These are phyloP conservation scores for Heimioporus retisporus DNA, from an alignment of 1,284 basidiomycete genomes.

Conservation along the genomic window DNA sequence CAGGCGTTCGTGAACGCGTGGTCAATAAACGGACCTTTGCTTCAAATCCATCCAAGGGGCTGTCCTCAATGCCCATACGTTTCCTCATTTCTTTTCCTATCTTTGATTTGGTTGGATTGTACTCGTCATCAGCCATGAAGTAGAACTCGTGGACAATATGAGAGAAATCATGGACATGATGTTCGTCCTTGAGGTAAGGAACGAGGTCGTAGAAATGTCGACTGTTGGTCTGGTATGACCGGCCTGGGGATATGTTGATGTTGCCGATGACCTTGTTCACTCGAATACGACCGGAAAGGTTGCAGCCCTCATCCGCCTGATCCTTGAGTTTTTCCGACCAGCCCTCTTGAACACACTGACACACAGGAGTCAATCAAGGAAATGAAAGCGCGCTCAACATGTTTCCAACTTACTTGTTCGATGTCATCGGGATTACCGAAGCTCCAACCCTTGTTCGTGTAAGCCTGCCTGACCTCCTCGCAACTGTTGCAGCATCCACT, in stretches of 20 bases:
- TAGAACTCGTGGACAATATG: slow-evolving; percentile 88
- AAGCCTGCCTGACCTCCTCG: slow-evolving; percentile 94
- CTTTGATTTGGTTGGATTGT: slow-evolving; percentile 71
- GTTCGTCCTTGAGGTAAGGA: slow-evolving; percentile 92
- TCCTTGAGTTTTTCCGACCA: slow-evolving; percentile 96
- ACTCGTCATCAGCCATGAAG: slow-evolving; percentile 89
- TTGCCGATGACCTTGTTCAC: slow-evolving; percentile 99
- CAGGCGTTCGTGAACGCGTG: slow-evolving; percentile 9
- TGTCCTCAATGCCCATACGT: slow-evolving; percentile 77
- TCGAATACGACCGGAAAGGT: slow-evolving; percentile 89
- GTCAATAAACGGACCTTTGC: slow-evolving; percentile 61
- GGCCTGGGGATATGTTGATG: slow-evolving; percentile 90
- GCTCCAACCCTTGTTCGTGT: slow-evolving; percentile 95
- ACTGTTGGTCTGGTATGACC: slow-evolving; percentile 91
- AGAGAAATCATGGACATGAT: slow-evolving; percentile 93
- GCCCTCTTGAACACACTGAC: slow-evolving; percentile 91
- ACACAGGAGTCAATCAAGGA: background rate
- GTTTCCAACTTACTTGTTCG: slow-evolving; percentile 81
- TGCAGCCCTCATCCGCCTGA: slow-evolving; percentile 96
- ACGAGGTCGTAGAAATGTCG: slow-evolving; percentile 94
- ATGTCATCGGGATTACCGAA: slow-evolving; percentile 93
- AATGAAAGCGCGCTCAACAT: background rate
- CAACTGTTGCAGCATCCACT: slow-evolving; percentile 96
- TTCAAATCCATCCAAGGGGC: slow-evolving; percentile 84
- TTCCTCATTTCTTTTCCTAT: slow-evolving; percentile 77